A percentile compares a stretch with the other conserved stretches of the same genome.
Evolutionary conservation across 2,329 filamentous ascomycete genomes (phyloP).

Genomic region (Fusarium irregulare): DNA sequence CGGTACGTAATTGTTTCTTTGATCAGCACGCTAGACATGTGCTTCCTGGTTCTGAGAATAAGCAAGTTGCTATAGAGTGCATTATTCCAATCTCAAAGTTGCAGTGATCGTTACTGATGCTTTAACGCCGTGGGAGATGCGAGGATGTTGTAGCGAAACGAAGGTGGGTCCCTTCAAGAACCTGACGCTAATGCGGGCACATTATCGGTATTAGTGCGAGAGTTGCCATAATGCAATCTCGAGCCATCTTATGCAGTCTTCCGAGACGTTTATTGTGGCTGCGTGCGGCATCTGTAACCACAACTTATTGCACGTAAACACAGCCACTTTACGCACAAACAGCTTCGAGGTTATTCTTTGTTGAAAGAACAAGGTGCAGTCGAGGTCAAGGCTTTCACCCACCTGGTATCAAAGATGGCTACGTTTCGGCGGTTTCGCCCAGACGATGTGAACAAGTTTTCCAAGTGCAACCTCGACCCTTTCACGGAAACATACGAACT

Average conservation of each 20-base stretch:
- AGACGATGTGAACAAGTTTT: slow-evolving; percentile 87
- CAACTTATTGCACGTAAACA: slow-evolving; percentile 1
- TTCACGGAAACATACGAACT: slow-evolving; percentile 98
- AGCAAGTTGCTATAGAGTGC: slow-evolving; percentile 14
- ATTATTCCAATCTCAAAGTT: slow-evolving; percentile 22
- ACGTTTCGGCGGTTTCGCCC: slow-evolving; percentile 88
- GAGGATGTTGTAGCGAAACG: slow-evolving; percentile 34
- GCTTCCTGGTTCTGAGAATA: neutral
- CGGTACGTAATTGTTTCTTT: neutral
- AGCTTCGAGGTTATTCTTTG: neutral
- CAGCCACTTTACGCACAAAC: slow-evolving; percentile 28
- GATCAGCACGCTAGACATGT: neutral
- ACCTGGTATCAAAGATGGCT: slow-evolving; percentile 34
- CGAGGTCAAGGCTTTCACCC: neutral
- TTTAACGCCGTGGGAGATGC: slow-evolving; percentile 22
- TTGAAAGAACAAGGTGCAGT: neutral
- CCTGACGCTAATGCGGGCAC: slow-evolving; percentile 31
- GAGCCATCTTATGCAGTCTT: slow-evolving; percentile 2
- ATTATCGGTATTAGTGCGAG: slow-evolving; percentile 8
- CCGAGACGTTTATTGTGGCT: slow-evolving; percentile 29
- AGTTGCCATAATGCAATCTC: slow-evolving; percentile 4
- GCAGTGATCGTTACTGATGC: slow-evolving; percentile 21
- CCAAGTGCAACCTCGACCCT: slow-evolving; percentile 94
- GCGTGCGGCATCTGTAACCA: slow-evolving; percentile 4
- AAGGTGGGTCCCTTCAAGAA: slow-evolving; percentile 26